These are phyloP conservation scores for Linum usitatissimum DNA, from an alignment of 345 rosid species.

Conservation along the genomic window DNA sequence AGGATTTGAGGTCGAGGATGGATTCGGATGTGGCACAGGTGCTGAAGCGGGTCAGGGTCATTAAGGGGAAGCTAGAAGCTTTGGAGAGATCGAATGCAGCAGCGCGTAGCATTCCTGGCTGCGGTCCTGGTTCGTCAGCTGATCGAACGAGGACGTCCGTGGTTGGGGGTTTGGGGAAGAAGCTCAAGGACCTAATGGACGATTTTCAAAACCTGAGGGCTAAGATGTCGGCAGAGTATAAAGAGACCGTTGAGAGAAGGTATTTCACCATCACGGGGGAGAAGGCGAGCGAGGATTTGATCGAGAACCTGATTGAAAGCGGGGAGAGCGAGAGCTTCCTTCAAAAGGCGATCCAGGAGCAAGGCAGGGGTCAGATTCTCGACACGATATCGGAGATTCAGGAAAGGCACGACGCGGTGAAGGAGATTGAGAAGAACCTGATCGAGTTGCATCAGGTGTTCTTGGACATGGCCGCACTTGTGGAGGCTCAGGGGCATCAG, in stretches of 20 bases:
- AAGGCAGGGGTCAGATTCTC: slow-evolving; percentile 71
- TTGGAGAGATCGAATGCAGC: slow-evolving; percentile 56
- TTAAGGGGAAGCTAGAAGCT: slow-evolving; percentile 63
- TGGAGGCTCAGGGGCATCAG: slow-evolving; percentile 84
- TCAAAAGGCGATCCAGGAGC: slow-evolving; percentile 80
- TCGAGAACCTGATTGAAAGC: slow-evolving; percentile 60
- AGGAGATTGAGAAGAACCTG: slow-evolving; percentile 78
- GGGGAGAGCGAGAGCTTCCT: slow-evolving; percentile 81
- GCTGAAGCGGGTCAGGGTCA: slow-evolving; percentile 49
- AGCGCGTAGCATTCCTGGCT: slow-evolving; percentile 44
- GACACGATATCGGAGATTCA: slow-evolving; percentile 83
- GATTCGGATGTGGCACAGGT: slow-evolving; percentile 53
- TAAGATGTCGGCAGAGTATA: slow-evolving; percentile 46
- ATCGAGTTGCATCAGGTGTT: slow-evolving; percentile 77
- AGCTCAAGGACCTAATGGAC: slow-evolving; percentile 65
- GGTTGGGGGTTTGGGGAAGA: slow-evolving; percentile 68
- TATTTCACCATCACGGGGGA: slow-evolving; percentile 73
- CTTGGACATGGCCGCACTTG: slow-evolving; percentile 75
- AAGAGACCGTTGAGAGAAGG: slow-evolving; percentile 71
- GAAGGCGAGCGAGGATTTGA: slow-evolving; percentile 56
- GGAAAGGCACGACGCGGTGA: slow-evolving; percentile 73
- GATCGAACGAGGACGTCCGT: slow-evolving; percentile 73
- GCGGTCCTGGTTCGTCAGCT: slow-evolving; percentile 71
- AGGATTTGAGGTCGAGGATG: slow-evolving; percentile 47
- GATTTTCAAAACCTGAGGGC: slow-evolving; percentile 53